A percentile compares a stretch with the other conserved stretches of the same genome.
Conservation (phyloP, 176 grass and related monocot species). For the Aegilops longissima region DNA sequence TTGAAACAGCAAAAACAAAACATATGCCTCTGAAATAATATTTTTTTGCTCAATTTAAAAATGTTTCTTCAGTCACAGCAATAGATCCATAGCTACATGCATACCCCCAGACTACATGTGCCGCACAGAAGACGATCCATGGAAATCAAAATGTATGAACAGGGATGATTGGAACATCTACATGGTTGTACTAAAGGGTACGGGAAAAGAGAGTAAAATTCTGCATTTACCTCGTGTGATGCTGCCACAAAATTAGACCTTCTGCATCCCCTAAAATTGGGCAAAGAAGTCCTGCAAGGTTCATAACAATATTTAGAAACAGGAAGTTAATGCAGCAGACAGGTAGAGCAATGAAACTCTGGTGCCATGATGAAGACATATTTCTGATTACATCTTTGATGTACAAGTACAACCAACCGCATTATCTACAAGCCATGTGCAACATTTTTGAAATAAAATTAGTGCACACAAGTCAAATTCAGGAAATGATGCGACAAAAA, state of each 20-base stretch:
- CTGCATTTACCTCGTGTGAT: constrained; percentile 37
- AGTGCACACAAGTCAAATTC: background rate
- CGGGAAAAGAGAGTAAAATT: background rate
- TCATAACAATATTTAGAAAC: constrained; percentile 5
- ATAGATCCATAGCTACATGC: background rate
- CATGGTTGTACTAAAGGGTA: background rate
- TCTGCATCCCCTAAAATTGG: constrained; percentile 55
- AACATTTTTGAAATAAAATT: constrained; percentile 10
- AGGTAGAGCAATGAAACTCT: background rate
- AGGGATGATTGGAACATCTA: background rate
- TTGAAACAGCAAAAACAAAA: background rate
- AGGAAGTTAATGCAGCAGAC: background rate
- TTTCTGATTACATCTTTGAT: background rate
- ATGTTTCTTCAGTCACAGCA: background rate
- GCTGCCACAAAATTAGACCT: constrained; percentile 27
- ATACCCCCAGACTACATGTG: background rate
- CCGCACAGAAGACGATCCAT: background rate
- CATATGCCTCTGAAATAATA: background rate
- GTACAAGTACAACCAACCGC: background rate
- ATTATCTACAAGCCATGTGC: background rate
- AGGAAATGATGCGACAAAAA: background rate
- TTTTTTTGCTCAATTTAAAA: background rate
- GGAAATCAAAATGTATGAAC: background rate
- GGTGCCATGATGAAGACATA: background rate
- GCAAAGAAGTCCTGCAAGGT: constrained; percentile 45